Conservation (phyloP, 1,284 basidiomycete genomes). For the Puccinia coronata region DNA sequence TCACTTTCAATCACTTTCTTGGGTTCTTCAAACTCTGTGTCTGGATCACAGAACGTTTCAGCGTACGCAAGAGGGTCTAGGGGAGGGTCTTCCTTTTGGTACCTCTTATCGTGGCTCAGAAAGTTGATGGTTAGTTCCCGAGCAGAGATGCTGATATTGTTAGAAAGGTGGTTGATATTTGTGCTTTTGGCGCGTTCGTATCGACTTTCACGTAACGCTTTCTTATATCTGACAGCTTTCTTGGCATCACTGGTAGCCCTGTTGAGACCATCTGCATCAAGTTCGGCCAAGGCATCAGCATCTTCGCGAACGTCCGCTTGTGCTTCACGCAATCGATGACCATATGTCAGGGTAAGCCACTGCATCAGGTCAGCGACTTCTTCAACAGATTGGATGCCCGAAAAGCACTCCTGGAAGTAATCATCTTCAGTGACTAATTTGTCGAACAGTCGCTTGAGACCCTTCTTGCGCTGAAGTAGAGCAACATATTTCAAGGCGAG, state of each 20-base stretch:
- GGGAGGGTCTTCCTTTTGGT: constrained; percentile 73
- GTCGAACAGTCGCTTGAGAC: constrained; percentile 68
- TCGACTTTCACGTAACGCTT: constrained; percentile 78
- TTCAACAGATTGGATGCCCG: constrained; percentile 67
- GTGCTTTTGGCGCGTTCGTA: constrained; percentile 84
- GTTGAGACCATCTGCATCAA: constrained; percentile 59
- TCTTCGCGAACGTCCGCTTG: constrained; percentile 62
- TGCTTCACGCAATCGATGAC: constrained; percentile 66
- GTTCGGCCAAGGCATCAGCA: constrained; percentile 48
- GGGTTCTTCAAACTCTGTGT: constrained; percentile 59
- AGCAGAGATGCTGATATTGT: constrained; percentile 76
- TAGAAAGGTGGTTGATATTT: constrained; percentile 71
- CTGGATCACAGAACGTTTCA: constrained; percentile 73
- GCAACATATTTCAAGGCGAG: constrained; percentile 85
- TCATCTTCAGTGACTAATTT: constrained; percentile 69
- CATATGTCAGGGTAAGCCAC: constrained; percentile 83
- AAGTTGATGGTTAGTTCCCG: constrained; percentile 80
- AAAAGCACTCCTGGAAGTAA: constrained; percentile 70
- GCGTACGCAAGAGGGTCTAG: constrained; percentile 71
- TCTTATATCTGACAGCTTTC: constrained; percentile 65
- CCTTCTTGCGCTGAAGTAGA: constrained; percentile 71
- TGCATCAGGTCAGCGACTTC: constrained; percentile 87
- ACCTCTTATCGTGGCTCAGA: constrained; percentile 65
- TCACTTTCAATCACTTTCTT: constrained; percentile 66
- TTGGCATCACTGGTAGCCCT: constrained; percentile 11